Evolutionary conservation across 2,329 filamentous ascomycete species (phyloP).

Genomic region (Botrytis hyacinthi): DNA sequence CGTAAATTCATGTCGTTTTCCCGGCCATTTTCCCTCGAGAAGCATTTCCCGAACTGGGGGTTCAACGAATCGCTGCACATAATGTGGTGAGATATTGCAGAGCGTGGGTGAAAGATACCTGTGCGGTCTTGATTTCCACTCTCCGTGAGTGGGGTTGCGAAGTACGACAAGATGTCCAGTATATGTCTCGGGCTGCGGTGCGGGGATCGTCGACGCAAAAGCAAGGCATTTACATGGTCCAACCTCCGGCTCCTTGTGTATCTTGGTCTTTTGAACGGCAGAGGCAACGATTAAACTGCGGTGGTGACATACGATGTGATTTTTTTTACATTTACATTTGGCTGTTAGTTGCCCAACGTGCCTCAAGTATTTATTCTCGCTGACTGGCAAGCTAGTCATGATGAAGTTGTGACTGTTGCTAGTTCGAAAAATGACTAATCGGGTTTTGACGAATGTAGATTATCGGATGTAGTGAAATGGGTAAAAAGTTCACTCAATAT

Average conservation of each 20-base stretch:
- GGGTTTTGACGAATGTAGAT: background rate
- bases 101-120: background rate
- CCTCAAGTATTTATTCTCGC: background rate
- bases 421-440: background rate
- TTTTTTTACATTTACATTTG: background rate
- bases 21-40: accelerated
- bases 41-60: background rate
- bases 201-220: background rate
- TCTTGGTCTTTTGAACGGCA: background rate
- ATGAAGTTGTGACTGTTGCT: background rate
- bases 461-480: background rate
- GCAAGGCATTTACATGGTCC: background rate
- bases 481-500: background rate
- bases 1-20: background rate
- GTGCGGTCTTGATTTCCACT: background rate
- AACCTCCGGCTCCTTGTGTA: too few species aligned
- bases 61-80: background rate
- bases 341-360: background rate
- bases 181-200: background rate
- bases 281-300: background rate
- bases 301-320: background rate
- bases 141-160: background rate
- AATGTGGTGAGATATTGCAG: background rate
- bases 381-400: background rate
- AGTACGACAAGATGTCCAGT: background rate